A percentile compares a stretch with the other conserved stretches of the same genome.
Conservation (phyloP, 352 stramenopile species). For the Plasmopara muralis region DNA sequence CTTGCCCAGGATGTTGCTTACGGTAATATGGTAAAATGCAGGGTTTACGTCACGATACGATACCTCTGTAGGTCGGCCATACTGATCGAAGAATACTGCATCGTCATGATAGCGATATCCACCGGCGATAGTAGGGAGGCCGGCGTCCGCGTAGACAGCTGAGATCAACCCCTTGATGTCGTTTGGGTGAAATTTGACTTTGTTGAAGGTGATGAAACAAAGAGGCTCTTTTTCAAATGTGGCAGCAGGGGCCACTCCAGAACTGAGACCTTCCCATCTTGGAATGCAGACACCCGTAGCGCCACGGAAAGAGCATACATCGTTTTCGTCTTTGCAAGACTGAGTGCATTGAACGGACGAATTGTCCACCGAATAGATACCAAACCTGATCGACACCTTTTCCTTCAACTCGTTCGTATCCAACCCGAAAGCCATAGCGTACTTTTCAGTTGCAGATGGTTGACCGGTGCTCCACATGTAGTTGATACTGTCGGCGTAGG, state of each 20-base stretch:
- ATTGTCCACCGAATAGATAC: not conserved
- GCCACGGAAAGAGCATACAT: not conserved
- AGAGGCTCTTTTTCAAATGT: conserved; percentile 1
- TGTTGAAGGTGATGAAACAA: not conserved
- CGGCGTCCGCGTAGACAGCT: not conserved
- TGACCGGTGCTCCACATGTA: not conserved
- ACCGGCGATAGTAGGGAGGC: not conserved
- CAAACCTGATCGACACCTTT: not conserved
- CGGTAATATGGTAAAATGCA: conserved; percentile 6
- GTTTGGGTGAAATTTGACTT: not conserved
- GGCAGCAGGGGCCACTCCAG: not conserved
- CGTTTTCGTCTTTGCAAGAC: not conserved
- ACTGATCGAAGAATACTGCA: conserved; percentile 17
- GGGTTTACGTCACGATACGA: conserved; percentile 32
- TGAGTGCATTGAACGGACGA: not conserved
- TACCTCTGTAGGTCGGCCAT: conserved; percentile 24
- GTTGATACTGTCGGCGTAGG: not conserved
- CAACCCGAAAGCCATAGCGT: not conserved
- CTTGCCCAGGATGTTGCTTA: not conserved
- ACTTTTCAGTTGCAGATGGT: not conserved
- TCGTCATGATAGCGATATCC: conserved; percentile 1
- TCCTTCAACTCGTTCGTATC: not conserved
- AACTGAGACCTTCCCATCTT: not conserved
- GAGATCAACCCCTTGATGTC: not conserved
- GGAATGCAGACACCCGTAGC: not conserved